Evolutionary conservation across 306 rosid species (phyloP), one percentile per base, ranked within the genome.

Genomic region (Cicer chorassanicum): DNA sequence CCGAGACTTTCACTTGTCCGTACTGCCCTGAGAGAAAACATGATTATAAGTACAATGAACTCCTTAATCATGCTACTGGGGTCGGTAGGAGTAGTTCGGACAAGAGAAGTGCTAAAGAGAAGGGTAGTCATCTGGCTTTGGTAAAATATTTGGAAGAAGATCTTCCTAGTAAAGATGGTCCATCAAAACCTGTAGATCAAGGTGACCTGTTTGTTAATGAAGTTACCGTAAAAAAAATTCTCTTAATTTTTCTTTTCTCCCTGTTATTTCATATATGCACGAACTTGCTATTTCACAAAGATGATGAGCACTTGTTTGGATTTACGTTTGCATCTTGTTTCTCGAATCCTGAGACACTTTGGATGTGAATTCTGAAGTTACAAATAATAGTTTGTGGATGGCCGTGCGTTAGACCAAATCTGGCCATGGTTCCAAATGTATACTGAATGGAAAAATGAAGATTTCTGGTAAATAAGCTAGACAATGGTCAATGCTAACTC

Each of bases 11-110:
- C 72, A 66, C 61, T 84, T 95, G 99, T 84, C 98, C 99, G 7
- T 95, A 80, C 78, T 95, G 98, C 77, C 84, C 88, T 1, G 89
- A 43, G 83, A 92, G 78, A 74, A 95, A 92, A 73, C 78, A 85
- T 19, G 90, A 70, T 79, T 95, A 76, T 80, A 70, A 54, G 65
- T 86, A 81, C 42, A 85, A 69, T 68, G 99, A 95, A 15, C 86
- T 92, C 56, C 85, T 92, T 42, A 91, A 95, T 69, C 99, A 95
- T 89, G 97, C 99, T 61, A 76, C 93, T 71, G 99, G 90, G 53
- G 96, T 95, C 59, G 96, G 98, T 63, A 89, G 86, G 65, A 95
- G 99, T 79, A 69, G 75, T 80, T 90, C 98, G 9, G 84, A 82
- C 1, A 95, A 89, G 86, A 91, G 95, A 85, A 80, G 85, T 78